Base-by-base conservation (phyloP, 345 rosid genomes). In the Acer saccharum region DNA sequence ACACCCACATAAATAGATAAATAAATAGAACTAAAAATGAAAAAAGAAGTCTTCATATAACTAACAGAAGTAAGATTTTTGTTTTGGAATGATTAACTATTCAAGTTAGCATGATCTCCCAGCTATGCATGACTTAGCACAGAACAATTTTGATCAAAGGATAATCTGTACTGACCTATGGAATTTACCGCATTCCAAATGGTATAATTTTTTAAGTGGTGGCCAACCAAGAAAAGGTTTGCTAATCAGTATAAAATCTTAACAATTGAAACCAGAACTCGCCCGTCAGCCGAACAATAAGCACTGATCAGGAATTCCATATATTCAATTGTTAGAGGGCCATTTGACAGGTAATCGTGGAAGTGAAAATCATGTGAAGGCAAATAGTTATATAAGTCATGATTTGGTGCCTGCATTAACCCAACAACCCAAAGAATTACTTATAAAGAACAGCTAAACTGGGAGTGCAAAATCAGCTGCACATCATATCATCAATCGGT, bases 351-450 rank as follows among this genome's bases (percentile, higher is more conserved):
- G 74, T 23, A 69, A 25, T 27, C 54, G 18, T 16, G 63, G 57
- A 9, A 16, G 14, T 44, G 46, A 17, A 32, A 72, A 16, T 13
- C 63, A 72, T 29, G 50, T 58, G 3, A 39, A 35, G 65, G 46
- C 65, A 72, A 72, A 72, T 11, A 64, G 29, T 64, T 29, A 64
- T 23, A 64, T 23, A 64, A 23, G 23, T 46, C 29, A 46, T 63
- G 61, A 43, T 16, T 74, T 61, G 39, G 17, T 4, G 41, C 43
- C 76, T 14, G 55, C 41, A 46, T 46, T 46, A 10, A 46, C 50
- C 50, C 41, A 73, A 61, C n/a, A 18, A 1, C 76, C 48, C 29
- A 64, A 46, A 63, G 14, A 63, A 63, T 27, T 20, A 72, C 21
- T 39, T 12, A n/a, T n/a, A 41, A 18, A 68, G 23, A 58, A 39